A percentile compares a stretch with the other conserved stretches of the same genome.
Evolutionary conservation across 2,329 filamentous ascomycete species (phyloP).

Genomic region (Chaetomiaceae sp.): DNA sequence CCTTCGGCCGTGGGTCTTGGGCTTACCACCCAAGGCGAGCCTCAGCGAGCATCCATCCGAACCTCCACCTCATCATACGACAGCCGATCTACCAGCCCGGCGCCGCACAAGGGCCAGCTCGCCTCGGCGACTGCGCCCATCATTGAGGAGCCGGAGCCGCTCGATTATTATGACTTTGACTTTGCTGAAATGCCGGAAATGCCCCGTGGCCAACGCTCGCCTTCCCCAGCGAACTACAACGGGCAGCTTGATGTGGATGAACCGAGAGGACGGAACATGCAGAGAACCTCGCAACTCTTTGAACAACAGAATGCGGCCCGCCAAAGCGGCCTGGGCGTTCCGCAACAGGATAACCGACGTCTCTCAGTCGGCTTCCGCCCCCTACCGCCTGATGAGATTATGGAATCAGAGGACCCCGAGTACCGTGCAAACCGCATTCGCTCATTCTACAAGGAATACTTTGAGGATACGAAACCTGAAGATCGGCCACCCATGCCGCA

Average conservation of each 20-base stretch:
- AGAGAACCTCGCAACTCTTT: slow-evolving; percentile 30
- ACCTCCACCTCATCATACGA: slow-evolving; percentile 17
- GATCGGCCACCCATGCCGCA: slow-evolving; percentile 40
- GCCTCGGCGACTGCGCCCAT: slow-evolving; percentile 25
- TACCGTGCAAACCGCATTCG: slow-evolving; percentile 92
- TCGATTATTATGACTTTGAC: slow-evolving; percentile 31
- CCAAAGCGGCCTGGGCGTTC: slow-evolving; percentile 47
- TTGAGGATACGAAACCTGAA: slow-evolving; percentile 69
- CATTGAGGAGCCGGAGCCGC: slow-evolving; percentile 32
- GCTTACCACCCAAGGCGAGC: slow-evolving; percentile 16
- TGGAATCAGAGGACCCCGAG: slow-evolving; percentile 81
- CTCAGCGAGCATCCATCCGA: slow-evolving; percentile 19
- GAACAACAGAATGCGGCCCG: slow-evolving; percentile 29
- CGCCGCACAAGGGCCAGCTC: slow-evolving; percentile 8
- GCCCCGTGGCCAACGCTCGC: slow-evolving; percentile 14
- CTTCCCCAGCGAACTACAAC: slow-evolving; percentile 15
- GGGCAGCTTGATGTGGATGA: slow-evolving; percentile 29
- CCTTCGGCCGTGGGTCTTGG: slow-evolving; percentile 20
- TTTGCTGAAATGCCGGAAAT: slow-evolving; percentile 23
- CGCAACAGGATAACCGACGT: slow-evolving; percentile 51
- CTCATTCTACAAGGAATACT: slow-evolving; percentile 99
- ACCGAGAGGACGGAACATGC: slow-evolving; percentile 36
- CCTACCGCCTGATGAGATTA: slow-evolving; percentile 77
- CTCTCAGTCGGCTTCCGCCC: slow-evolving; percentile 75
- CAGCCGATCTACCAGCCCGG: slow-evolving; percentile 14